Percentiles rank a stretch among this genome's conserved stretches.
Conservation (phyloP, 2,329 filamentous ascomycete genomes). For the Dactylellina drechsleri region DNA sequence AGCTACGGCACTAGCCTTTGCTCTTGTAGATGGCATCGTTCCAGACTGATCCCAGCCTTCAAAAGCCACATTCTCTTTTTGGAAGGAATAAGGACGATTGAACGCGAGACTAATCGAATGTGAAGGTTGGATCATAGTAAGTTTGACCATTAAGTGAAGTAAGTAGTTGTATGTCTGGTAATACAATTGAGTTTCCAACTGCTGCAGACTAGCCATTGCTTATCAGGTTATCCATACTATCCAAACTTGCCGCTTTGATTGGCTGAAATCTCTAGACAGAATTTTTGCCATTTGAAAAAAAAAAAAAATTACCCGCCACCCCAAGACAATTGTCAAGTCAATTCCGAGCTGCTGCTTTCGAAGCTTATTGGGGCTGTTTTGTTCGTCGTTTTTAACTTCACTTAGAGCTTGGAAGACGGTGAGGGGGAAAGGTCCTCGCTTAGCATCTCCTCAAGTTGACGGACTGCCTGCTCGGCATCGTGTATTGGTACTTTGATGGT, state of each 20-base stretch:
- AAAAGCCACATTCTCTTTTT: conserved; percentile 15
- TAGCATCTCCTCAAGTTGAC: conserved; percentile 75
- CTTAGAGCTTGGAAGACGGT: conserved; percentile 39
- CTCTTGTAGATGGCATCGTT: neutral
- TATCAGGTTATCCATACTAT: conserved; percentile 2
- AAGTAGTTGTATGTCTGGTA: neutral
- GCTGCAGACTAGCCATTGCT: neutral
- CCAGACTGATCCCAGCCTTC: too few species aligned
- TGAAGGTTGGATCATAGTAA: neutral
- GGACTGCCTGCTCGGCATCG: conserved; percentile 80
- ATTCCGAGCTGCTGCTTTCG: neutral
- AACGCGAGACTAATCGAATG: neutral
- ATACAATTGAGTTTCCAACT: neutral
- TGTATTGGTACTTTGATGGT: conserved; percentile 89
- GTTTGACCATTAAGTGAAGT: neutral
- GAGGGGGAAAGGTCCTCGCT: conserved; percentile 36
- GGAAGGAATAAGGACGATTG: neutral
- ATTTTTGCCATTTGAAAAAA: too few species aligned
- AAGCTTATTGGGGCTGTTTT: neutral
- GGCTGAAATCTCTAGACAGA: too few species aligned
- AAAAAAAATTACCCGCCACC: conserved; percentile 24
- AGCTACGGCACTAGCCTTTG: too few species aligned
- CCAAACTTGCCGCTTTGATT: conserved; percentile 9
- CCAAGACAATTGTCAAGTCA: conserved; percentile 5
- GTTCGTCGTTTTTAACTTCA: neutral